Evolutionary conservation across 306 rosid species (phyloP).

Genomic region (Begonia peltatifolia): DNA sequence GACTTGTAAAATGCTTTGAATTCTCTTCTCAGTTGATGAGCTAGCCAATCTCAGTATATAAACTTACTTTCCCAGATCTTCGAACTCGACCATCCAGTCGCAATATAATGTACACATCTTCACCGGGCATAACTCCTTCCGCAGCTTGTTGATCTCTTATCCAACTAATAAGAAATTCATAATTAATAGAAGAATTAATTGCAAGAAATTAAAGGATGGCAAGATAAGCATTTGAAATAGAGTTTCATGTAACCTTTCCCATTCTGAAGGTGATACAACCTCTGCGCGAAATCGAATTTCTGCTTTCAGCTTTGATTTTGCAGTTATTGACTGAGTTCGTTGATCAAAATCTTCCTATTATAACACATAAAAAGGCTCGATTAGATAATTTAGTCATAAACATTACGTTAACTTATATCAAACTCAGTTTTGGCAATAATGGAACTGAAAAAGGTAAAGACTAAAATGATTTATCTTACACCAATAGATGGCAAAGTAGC

Average conservation of each 20-base stretch:
- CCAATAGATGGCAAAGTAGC: conserved; percentile 86
- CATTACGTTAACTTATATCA: no score
- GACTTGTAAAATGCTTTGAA: conserved; percentile 1
- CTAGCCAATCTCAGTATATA: conserved; percentile 1
- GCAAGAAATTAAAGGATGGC: no score
- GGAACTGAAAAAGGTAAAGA: not conserved
- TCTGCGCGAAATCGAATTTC: conserved; percentile 93
- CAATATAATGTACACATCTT: conserved; percentile 77
- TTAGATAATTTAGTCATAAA: no score
- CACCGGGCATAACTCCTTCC: conserved; percentile 86
- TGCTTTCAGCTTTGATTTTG: conserved; percentile 80
- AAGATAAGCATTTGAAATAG: no score
- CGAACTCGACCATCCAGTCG: conserved; percentile 94
- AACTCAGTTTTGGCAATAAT: not conserved
- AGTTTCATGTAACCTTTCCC: conserved; percentile 64
- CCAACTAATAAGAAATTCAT: conserved; percentile 48
- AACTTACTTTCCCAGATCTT: conserved; percentile 85
- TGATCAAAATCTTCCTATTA: conserved; percentile 91
- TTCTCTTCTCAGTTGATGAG: not conserved
- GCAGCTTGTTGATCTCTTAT: conserved; percentile 76
- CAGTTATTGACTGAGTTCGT: conserved; percentile 66
- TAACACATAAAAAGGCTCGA: not conserved
- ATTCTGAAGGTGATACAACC: conserved; percentile 67
- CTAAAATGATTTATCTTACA: conserved; percentile 26
- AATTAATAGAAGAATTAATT: not conserved